These are phyloP conservation scores for Triadica sebifera DNA, from an alignment of 345 rosid species.

Conservation along the genomic window DNA sequence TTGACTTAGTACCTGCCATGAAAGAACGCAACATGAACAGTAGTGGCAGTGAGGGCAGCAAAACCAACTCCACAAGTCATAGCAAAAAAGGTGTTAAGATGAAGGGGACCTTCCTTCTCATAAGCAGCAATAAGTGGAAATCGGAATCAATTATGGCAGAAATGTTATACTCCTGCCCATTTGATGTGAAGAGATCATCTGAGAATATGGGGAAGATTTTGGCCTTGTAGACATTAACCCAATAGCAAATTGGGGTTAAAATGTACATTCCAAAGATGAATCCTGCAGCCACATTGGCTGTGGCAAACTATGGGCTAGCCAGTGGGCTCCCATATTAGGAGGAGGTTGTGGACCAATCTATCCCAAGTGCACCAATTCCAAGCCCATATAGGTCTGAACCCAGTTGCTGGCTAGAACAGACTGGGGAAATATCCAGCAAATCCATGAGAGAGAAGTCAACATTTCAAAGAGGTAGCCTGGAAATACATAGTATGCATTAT, in stretches of 20 bases:
- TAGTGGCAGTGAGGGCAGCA: slow-evolving; percentile 81
- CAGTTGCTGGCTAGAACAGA: slow-evolving; percentile 83
- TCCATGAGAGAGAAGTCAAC: slow-evolving; percentile 89
- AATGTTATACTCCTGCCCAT: slow-evolving; percentile 75
- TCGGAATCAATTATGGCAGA: slow-evolving; percentile 61
- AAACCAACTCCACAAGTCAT: slow-evolving; percentile 87
- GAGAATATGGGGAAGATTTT: slow-evolving; percentile 89
- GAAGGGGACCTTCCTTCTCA: slow-evolving; percentile 74
- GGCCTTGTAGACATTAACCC: slow-evolving; percentile 72
- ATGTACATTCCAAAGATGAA: slow-evolving; percentile 65
- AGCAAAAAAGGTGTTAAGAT: slow-evolving; percentile 82
- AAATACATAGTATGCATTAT: slow-evolving; percentile 75
- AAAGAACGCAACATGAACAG: slow-evolving; percentile 75
- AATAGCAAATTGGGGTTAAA: slow-evolving; percentile 69
- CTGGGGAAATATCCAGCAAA: slow-evolving; percentile 80
- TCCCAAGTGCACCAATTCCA: slow-evolving; percentile 66
- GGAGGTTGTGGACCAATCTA: slow-evolving; percentile 94
- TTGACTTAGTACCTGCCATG: slow-evolving; percentile 66
- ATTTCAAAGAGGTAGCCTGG: slow-evolving; percentile 87
- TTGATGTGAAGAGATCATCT: slow-evolving; percentile 59
- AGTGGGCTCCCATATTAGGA: slow-evolving; percentile 96
- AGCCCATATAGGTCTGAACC: slow-evolving; percentile 95
- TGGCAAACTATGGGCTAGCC: slow-evolving; percentile 99
- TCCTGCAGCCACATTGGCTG: slow-evolving; percentile 89
- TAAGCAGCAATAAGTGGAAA: slow-evolving; percentile 75